Evolutionary conservation across 805 yeast species (phyloP), one percentile per base, ranked within the genome.

Genomic region (Saturnispora silvae): DNA sequence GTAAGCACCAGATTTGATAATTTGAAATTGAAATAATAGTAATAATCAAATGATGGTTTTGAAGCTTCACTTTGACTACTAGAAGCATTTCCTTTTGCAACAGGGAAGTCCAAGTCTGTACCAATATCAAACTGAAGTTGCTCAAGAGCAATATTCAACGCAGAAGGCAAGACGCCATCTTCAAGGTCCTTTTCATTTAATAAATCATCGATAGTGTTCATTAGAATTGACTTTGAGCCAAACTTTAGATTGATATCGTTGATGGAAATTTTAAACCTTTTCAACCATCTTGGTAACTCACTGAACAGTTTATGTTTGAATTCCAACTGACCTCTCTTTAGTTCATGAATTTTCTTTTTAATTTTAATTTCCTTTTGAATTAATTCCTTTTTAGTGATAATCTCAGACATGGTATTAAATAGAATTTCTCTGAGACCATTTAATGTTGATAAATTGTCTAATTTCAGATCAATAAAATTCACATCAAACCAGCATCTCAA

Each of bases 241-340:
- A 46, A 13, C 22, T 30, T 38, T 3, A 49, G 5, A 9, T 30
- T 34, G 5, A 45, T 35, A 14, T 42, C 36, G 5, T 31, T 30
- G 2, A 49, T 3, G 10, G 40, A 36, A 4, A 65, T 13, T 14
- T 46, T 50, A 5, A 55, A 13, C 5, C 44, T 47, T 27, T 53
- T 53, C 19, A 66, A 53, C 54, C 60, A 57, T 1, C 30, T 20
- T 3, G 70, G 70, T 16, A 64, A 37, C 5, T 54, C 47, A 10
- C 43, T 37, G 50, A 65, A 46, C 39, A 45, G 5, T 45, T 33
- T 2, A 28, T 44, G 30, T 37, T 48, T 7, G n/a, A 25, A 7
- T 45, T 51, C 25, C 4, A 23, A 23, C 8, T 15, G 19, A 8
- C 15, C 29, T n/a, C 10, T 14, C 14, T 19, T 14, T n/a, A 25